Evolutionary conservation across 176 grass and related monocot genomes (phyloP), one percentile per base, ranked within the genome.

Genomic region (Pontederia crassipes): DNA sequence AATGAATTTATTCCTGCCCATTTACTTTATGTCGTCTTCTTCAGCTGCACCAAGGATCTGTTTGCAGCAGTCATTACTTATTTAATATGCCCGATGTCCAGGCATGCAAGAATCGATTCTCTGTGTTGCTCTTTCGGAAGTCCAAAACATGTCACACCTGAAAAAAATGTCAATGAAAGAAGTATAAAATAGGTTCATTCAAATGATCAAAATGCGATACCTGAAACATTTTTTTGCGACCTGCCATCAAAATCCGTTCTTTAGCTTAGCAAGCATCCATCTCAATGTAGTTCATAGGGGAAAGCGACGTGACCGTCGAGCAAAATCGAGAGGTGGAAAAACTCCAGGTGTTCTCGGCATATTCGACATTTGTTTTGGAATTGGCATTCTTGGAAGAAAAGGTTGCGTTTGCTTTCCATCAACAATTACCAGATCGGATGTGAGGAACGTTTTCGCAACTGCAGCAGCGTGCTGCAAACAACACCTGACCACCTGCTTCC

Each of bases 391-490:
- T 28, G 29, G 28, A 0, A 2, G 71, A 76, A 84, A 35, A 9
- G 83, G 78, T 75, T 84, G 75, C 27, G 72, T 49, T 75, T 85
- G 72, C 65, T 85, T 89, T 26, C 52, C 69, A 72, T 96, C 83
- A 10, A 96, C 86, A n/a, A 96, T 49, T 57, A 81, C 91, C 28
- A 96, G 71, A 58, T 90, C 91, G 28, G 91, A 84, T 45, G 83
- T 90, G 15, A 90, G 86, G 77, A 96, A 96, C 28, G 72, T 82
- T 73, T 96, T 96, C 2, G 86, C 83, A 68, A 90, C 83, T 49
- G 89, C 67, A 72, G 91, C 86, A 72, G 91, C 80, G 66, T 96
- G 91, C 59, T 90, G 62, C 68, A 96, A 84, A 67, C 86, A 96
- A 62, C 91, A 96, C 74, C 86, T 90, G 49, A 96, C 86, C 27